Percentiles rank a stretch among this genome's conserved stretches.
These are phyloP conservation scores for Erodium chrysanthum DNA, from an alignment of 441 rosid species.

Conservation along the genomic window DNA sequence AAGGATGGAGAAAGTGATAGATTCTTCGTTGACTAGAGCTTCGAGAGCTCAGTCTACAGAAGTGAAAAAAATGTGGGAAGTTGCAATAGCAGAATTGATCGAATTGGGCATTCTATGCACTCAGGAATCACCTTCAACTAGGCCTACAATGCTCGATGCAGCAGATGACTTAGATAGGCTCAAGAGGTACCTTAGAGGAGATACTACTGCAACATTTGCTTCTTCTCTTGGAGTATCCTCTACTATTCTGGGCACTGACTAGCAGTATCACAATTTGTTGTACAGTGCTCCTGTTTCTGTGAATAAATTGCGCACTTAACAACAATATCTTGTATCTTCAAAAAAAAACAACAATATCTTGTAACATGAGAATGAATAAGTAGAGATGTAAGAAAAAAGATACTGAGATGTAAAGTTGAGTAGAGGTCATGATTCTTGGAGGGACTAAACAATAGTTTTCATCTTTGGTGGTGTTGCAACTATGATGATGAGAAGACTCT, in stretches of 20 bases:
- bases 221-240: slow-evolving; percentile 47
- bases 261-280: slow-evolving; percentile 6
- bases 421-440: slow-evolving; percentile 18
- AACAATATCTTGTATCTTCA: too few relatives aligned
- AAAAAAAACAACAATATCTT: too few relatives aligned
- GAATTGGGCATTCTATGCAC: slow-evolving; percentile 57
- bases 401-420: slow-evolving; percentile 16
- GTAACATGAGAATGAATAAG: too few relatives aligned
- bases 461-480: slow-evolving; percentile 13
- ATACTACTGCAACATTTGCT: slow-evolving; percentile 36
- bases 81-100: slow-evolving; percentile 33
- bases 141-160: slow-evolving; percentile 55
- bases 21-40: slow-evolving; percentile 32
- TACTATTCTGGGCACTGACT: slow-evolving; percentile 33
- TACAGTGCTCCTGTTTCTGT: slow-evolving; percentile 1
- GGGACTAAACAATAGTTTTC: slow-evolving; percentile 7
- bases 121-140: slow-evolving; percentile 35
- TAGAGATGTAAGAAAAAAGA: too few relatives aligned
- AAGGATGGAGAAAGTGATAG: slow-evolving; percentile 34
- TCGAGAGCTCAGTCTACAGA: slow-evolving; percentile 32
- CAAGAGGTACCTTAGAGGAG: slow-evolving; percentile 43
- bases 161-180: slow-evolving; percentile 47
- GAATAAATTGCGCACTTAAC: background rate
- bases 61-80: slow-evolving; percentile 43
- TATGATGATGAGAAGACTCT: slow-evolving; percentile 26